phyloP scores from a whole-genome alignment of 768 basidiomycete genomes.

The Pleurotus tuoliensis region DNA sequence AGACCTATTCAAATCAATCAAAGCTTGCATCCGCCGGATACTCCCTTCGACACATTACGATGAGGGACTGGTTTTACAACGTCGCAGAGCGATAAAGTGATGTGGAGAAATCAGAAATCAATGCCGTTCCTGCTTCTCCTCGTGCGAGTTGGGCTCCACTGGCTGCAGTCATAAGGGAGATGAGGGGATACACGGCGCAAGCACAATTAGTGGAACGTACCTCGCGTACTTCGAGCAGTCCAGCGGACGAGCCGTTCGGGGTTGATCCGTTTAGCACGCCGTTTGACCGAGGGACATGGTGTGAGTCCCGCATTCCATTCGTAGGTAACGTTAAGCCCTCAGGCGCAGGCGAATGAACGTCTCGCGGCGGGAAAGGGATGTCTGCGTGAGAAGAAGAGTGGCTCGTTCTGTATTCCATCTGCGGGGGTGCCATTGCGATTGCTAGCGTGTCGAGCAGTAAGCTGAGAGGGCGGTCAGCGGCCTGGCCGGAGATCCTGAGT shows the following conservation, averaged over 20 bases:
- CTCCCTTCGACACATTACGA: too few relatives aligned
- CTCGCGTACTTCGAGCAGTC: neutral
- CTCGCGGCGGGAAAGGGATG: neutral
- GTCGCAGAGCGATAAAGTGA: too few relatives aligned
- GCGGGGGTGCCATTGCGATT: neutral
- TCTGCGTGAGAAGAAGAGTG: neutral
- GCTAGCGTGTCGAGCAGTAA: conserved; percentile 2
- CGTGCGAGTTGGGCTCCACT: too few relatives aligned
- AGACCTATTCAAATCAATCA: too few relatives aligned
- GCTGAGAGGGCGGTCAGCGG: neutral
- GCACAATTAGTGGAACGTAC: too few relatives aligned
- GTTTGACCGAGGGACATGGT: neutral
- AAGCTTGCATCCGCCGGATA: too few relatives aligned
- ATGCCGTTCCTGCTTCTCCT: too few relatives aligned
- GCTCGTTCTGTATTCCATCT: neutral
- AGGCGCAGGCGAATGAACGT: neutral
- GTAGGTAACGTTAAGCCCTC: neutral
- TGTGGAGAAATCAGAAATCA: too few relatives aligned
- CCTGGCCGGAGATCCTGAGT: neutral
- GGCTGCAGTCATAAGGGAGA: too few relatives aligned
- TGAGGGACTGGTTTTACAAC: too few relatives aligned
- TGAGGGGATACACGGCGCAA: too few relatives aligned
- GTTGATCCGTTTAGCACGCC: neutral
- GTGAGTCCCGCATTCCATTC: neutral
- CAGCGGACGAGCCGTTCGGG: conserved; percentile 1